Conservation (phyloP, 2,329 filamentous ascomycete genomes). For the Curvularia hawaiiensis region DNA sequence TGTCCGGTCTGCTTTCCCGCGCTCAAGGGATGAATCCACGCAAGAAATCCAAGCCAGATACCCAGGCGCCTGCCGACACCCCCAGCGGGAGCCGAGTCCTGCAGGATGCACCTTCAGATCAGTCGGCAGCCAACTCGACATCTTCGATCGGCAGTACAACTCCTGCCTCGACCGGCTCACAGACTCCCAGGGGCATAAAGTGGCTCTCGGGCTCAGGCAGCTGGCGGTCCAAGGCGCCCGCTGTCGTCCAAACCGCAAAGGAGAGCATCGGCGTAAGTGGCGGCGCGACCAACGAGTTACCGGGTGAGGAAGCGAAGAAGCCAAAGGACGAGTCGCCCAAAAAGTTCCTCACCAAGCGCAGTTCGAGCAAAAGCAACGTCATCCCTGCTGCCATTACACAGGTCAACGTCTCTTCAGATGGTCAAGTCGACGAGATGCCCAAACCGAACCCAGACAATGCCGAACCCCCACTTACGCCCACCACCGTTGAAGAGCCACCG, state of each 20-base stretch:
- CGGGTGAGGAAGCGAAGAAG: conserved; percentile 36
- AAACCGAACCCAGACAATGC: conserved; percentile 27
- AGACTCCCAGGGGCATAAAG: conserved; percentile 38
- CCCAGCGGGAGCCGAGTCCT: conserved; percentile 23
- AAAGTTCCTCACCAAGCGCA: conserved; percentile 50
- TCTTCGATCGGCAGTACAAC: conserved; percentile 19
- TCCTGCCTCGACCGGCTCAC: conserved; percentile 23
- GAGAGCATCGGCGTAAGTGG: conserved; percentile 54
- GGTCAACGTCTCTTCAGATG: conserved; percentile 51
- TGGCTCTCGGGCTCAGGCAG: conserved; percentile 53
- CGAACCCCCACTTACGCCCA: conserved; percentile 16
- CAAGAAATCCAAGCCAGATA: conserved; percentile 51
- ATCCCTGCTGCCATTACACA: conserved; percentile 53
- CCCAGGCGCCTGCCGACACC: conserved; percentile 32
- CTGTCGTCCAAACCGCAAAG: conserved; percentile 53
- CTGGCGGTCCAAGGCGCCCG: conserved; percentile 54
- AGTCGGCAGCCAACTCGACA: conserved; percentile 21
- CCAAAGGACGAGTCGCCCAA: conserved; percentile 37
- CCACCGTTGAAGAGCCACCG: conserved; percentile 43
- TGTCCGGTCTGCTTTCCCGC: conserved; percentile 18
- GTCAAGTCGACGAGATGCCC: conserved; percentile 34
- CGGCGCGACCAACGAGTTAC: conserved; percentile 50
- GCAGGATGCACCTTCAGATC: conserved; percentile 21
- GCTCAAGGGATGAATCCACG: conserved; percentile 45
- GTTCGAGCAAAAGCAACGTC: conserved; percentile 53